Evolutionary conservation across 371 early-diverging fungal species (phyloP).

Genomic region (Rhizopus sp.): DNA sequence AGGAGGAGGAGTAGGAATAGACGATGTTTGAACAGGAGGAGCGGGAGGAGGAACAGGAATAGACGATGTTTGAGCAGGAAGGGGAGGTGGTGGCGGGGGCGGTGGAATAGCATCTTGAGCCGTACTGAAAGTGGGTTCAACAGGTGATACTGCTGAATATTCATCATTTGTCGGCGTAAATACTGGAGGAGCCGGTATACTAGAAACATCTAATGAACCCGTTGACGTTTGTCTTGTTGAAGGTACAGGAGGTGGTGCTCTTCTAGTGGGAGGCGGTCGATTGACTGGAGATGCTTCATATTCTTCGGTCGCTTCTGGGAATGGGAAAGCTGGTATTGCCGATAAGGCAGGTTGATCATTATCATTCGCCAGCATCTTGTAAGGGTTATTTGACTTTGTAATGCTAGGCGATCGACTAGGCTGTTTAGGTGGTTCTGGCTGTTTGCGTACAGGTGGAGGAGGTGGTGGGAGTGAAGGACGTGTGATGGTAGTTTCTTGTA

Average conservation of each 20-base stretch:
- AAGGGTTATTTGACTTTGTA: slow-evolving; percentile 26
- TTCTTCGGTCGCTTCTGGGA: not conserved
- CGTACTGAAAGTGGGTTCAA: too few relatives aligned
- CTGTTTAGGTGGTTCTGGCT: slow-evolving; percentile 3
- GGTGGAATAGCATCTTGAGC: too few relatives aligned
- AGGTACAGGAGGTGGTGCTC: slow-evolving; percentile 26
- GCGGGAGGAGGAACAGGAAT: slow-evolving; percentile 27
- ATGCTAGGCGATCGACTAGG: slow-evolving; percentile 3
- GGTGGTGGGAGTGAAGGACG: slow-evolving; percentile 7
- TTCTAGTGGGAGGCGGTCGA: not conserved
- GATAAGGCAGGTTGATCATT: not conserved
- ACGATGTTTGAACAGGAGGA: not conserved
- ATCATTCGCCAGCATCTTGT: slow-evolving; percentile 16
- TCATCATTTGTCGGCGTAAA: too few relatives aligned
- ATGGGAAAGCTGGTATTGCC: not conserved
- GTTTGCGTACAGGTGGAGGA: slow-evolving; percentile 9
- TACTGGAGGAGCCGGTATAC: too few relatives aligned
- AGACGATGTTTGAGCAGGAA: slow-evolving; percentile 14
- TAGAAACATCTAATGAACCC: not conserved
- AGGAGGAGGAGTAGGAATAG: slow-evolving; percentile 3
- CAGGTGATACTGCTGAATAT: too few relatives aligned
- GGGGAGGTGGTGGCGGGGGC: slow-evolving; percentile 1
- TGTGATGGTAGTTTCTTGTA: not conserved
- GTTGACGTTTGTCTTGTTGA: not conserved
- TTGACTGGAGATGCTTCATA: not conserved